Percentiles rank a stretch among this genome's conserved stretches.
phyloP scores from a whole-genome alignment of 352 stramenopile genomes.

The Phytophthora pinifolia region DNA sequence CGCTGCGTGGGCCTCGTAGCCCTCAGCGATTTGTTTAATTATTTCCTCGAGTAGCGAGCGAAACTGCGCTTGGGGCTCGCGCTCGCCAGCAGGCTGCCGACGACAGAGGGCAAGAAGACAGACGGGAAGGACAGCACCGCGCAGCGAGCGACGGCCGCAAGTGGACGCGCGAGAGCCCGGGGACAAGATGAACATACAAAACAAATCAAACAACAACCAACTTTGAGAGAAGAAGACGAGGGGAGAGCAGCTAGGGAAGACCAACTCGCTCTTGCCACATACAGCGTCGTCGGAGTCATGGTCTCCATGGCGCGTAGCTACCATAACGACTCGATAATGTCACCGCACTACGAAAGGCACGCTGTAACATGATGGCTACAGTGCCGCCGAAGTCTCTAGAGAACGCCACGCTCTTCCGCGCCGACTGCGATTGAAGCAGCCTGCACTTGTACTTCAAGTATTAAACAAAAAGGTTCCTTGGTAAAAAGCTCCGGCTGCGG shows the following conservation, averaged over 20 bases:
- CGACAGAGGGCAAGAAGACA: constrained; percentile 10
- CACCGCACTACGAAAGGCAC: too few species aligned
- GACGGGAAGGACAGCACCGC: constrained; percentile 25
- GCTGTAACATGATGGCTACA: too few species aligned
- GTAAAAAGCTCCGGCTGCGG: neutral
- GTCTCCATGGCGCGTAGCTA: neutral
- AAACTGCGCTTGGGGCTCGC: constrained; percentile 19
- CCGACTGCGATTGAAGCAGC: constrained; percentile 1
- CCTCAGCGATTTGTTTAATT: constrained; percentile 91
- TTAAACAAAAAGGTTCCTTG: constrained; percentile 8
- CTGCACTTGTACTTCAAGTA: constrained; percentile 12
- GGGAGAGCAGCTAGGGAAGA: constrained; percentile 11
- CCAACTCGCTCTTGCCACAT: constrained; percentile 1
- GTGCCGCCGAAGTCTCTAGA: constrained; percentile 2
- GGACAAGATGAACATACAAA: constrained; percentile 30
- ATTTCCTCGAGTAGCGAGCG: constrained; percentile 81
- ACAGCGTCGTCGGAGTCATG: neutral
- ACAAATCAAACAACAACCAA: constrained; percentile 37
- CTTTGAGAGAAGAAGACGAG: constrained; percentile 24
- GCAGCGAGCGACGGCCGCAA: constrained; percentile 19
- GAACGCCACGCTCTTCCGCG: neutral
- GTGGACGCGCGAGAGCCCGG: constrained; percentile 10
- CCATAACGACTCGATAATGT: constrained; percentile 16
- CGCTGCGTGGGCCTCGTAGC: constrained; percentile 84
- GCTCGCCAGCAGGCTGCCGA: constrained; percentile 13